These are phyloP conservation scores for Populus pruinosa DNA, from an alignment of 345 rosid genomes.

Conservation along the genomic window DNA sequence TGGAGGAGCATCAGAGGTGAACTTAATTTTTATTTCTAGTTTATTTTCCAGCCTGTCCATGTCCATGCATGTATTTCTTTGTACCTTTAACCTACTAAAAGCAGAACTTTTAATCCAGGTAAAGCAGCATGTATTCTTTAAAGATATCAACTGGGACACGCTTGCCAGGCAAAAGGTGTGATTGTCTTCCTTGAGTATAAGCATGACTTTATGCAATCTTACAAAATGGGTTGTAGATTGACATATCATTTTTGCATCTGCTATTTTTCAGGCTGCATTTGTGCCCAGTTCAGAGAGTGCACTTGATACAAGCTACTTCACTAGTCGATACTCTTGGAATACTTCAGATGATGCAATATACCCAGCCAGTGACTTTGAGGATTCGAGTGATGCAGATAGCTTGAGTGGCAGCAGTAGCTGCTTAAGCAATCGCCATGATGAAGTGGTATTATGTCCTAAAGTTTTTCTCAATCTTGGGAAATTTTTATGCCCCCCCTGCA, in stretches of 20 bases:
- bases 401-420: conserved; percentile 84
- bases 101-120: conserved; percentile 49
- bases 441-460: conserved; percentile 52
- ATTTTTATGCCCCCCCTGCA: neutral
- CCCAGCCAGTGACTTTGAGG: conserved; percentile 66
- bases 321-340: conserved; percentile 94
- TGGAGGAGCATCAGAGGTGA: conserved; percentile 91
- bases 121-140: conserved; percentile 86
- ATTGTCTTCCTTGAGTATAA: conserved; percentile 1
- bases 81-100: conserved; percentile 11
- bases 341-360: conserved; percentile 58
- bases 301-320: conserved; percentile 94
- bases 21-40: conserved; percentile 11
- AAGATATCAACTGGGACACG: conserved; percentile 94
- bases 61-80: neutral
- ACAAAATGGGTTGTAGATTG: neutral
- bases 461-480: neutral
- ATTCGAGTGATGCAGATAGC: conserved; percentile 92
- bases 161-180: conserved; percentile 93
- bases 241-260: conserved; percentile 10
- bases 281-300: conserved; percentile 94
- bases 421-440: conserved; percentile 79
- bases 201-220: neutral
- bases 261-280: conserved; percentile 75
- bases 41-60: conserved; percentile 3